Evolutionary conservation across 805 yeast species (phyloP).

Genomic region (Candida insectalens): DNA sequence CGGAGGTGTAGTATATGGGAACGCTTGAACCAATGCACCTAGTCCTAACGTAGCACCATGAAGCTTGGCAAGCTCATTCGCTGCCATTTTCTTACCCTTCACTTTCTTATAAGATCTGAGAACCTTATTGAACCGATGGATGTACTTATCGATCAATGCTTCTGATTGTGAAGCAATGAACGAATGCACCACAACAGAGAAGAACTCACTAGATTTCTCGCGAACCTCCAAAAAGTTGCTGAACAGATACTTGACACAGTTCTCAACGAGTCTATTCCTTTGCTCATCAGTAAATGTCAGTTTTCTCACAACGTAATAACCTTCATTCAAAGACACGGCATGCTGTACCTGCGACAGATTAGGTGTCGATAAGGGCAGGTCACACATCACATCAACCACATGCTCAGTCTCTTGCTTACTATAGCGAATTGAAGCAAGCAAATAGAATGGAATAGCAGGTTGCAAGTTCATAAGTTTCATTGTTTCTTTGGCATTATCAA

Average conservation of each 20-base stretch:
- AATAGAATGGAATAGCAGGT: slow-evolving; percentile 38
- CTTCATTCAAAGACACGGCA: slow-evolving; percentile 61
- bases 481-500: slow-evolving; percentile 67
- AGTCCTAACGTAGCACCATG: slow-evolving; percentile 88
- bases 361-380: slow-evolving; percentile 25
- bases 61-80: slow-evolving; percentile 35
- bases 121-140: slow-evolving; percentile 32
- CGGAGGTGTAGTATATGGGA: slow-evolving; percentile 85
- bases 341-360: slow-evolving; percentile 56
- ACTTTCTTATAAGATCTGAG: slow-evolving; percentile 25
- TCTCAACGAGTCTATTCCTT: slow-evolving; percentile 37
- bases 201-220: slow-evolving; percentile 57
- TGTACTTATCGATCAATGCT: slow-evolving; percentile 30
- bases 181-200: slow-evolving; percentile 74
- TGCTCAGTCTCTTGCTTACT: slow-evolving; percentile 30
- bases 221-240: slow-evolving; percentile 68
- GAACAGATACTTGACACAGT: slow-evolving; percentile 43
- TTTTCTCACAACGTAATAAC: slow-evolving; percentile 60
- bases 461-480: slow-evolving; percentile 58
- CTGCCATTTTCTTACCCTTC: slow-evolving; percentile 26
- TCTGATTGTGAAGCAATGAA: slow-evolving; percentile 39
- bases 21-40: slow-evolving; percentile 82
- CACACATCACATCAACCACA: slow-evolving; percentile 34
- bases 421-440: slow-evolving; percentile 39
- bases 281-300: slow-evolving; percentile 41